Evolutionary conservation across 2,329 filamentous ascomycete species (phyloP), one percentile per base, ranked within the genome.

Genomic region (Leptographium wingfieldii): DNA sequence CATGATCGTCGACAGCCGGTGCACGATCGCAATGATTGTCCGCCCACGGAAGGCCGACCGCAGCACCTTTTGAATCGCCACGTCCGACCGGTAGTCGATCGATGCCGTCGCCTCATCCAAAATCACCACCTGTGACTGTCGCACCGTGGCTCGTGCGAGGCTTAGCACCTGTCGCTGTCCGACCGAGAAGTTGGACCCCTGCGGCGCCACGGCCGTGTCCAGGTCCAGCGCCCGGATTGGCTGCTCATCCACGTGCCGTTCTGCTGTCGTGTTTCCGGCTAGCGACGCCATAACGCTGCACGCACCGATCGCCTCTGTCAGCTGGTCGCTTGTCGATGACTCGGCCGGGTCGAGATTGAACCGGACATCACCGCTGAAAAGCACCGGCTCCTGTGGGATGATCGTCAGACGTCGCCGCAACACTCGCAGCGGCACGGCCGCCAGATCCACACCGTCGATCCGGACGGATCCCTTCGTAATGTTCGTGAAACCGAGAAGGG

Each of bases 341-440:
- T 79, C 76, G 48, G 84, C 83, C 0, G 86, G 82, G 68, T 90
- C 86, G 16, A 90, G 76, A 66, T 89, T 81, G 16, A 76, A 77
- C 55, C 72, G 70, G 12, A 81, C 74, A 12, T 63, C 66, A 49
- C 68, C 68, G 60, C 64, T 66, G 62, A 72, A 69, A 2, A 75
- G 68, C 5, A 73, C 68, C 1, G 73, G 69, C 57, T 75, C 73
- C 59, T 75, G 73, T 0, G 73, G 73, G 49, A 75, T 73, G 57
- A 73, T 68, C 5, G 70, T 72, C 40, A 75, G 67, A n/a, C 67
- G 68, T 40, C 67, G 67, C 12, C 73, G 71, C 6, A 74, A 70
- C 3, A 66, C 65, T 29, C 69, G 66, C 10, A 70, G 68, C 1
- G 69, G 68, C 49, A 75, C 67, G 3, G 55, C 59, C 6, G 62